Conservation (phyloP, 345 rosid genomes). For the Lepidium africanum region DNA sequence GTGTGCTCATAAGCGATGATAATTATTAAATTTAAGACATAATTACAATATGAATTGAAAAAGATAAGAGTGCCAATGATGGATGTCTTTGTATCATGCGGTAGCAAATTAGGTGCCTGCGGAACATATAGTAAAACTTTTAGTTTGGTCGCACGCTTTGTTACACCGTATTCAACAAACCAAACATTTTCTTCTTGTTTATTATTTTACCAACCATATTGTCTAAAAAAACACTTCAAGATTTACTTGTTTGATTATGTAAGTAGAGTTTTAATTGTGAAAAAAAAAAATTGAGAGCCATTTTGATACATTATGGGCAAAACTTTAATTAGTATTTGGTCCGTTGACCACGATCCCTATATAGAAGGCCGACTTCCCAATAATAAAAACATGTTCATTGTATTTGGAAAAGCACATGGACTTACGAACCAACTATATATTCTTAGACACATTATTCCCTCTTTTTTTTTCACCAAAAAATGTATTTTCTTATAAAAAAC, state of each 20-base stretch:
- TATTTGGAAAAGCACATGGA: conserved; percentile 1
- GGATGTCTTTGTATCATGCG: background rate
- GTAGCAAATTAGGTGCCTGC: background rate
- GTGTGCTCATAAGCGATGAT: background rate
- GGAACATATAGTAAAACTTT: background rate
- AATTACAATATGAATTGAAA: background rate
- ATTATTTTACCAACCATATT: background rate
- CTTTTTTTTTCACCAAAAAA: too few relatives aligned
- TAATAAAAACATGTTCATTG: conserved; percentile 14
- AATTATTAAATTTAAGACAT: background rate
- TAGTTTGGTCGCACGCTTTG: background rate
- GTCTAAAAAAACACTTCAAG: background rate
- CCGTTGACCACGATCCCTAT: conserved; percentile 4
- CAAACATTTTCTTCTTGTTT: background rate
- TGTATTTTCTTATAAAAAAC: too few relatives aligned
- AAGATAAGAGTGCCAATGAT: background rate
- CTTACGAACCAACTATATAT: background rate
- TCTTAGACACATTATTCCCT: background rate
- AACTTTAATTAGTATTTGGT: background rate
- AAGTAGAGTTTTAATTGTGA: background rate
- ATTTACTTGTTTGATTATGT: background rate
- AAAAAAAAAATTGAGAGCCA: background rate
- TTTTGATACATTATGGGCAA: background rate
- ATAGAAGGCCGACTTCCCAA: background rate
- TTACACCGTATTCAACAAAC: background rate